These are phyloP conservation scores for Cornus florida DNA, from an alignment of 148 eudicot genomes.

Conservation along the genomic window DNA sequence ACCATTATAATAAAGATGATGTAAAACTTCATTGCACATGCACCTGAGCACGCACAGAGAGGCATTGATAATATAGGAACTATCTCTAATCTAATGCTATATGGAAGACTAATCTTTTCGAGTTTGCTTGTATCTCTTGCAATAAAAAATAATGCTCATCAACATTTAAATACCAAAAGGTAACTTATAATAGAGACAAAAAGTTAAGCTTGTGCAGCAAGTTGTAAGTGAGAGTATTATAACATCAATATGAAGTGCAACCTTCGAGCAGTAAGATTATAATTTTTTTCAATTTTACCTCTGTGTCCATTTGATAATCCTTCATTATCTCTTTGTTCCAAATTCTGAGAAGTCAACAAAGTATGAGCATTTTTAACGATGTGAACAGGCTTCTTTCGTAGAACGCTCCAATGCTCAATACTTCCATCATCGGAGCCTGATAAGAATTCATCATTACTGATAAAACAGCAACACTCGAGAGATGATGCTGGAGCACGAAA, in stretches of 20 bases:
- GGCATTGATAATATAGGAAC: not conserved
- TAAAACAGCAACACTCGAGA: slow-evolving; percentile 84
- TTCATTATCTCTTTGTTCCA: slow-evolving; percentile 32
- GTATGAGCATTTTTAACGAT: slow-evolving; percentile 85
- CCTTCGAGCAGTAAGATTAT: not conserved
- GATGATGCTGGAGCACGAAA: slow-evolving; percentile 86
- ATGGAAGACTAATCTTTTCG: not conserved
- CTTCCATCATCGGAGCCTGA: slow-evolving; percentile 98
- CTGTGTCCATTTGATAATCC: slow-evolving; percentile 61
- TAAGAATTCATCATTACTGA: slow-evolving; percentile 78
- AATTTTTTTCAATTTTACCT: slow-evolving; percentile 33
- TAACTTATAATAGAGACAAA: not conserved
- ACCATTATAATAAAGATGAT: not conserved
- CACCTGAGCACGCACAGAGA: not conserved
- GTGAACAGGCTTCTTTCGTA: slow-evolving; percentile 84
- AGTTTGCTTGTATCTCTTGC: not conserved
- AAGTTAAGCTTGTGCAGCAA: not conserved
- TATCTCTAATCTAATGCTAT: not conserved
- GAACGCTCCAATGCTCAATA: slow-evolving; percentile 79
- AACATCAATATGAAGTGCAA: not conserved
- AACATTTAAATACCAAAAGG: not conserved
- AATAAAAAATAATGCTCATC: not conserved
- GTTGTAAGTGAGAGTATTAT: not conserved
- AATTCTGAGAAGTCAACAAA: slow-evolving; percentile 22
- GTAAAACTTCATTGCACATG: not conserved